Conservation (phyloP, 495 filamentous ascomycete genomes). For the Penicillium herquei region DNA sequence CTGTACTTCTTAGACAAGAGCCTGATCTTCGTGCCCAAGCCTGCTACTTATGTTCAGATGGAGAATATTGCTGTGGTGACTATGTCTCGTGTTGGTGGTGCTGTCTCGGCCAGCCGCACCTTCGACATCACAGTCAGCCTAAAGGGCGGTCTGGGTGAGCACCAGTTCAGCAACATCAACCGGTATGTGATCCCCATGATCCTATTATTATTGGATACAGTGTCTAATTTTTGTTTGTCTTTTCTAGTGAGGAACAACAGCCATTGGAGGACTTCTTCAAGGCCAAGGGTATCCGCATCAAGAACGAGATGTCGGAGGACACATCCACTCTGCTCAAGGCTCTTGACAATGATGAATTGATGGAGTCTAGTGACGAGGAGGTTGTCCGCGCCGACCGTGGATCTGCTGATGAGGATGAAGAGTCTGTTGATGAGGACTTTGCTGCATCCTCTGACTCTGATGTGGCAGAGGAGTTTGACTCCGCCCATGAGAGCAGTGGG, state of each 20-base stretch:
- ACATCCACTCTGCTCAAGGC: conserved; percentile 38
- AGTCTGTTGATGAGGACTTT: conserved; percentile 96
- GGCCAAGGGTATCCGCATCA: conserved; percentile 85
- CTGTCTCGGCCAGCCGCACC: conserved; percentile 88
- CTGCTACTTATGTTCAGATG: conserved; percentile 91
- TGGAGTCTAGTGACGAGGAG: conserved; percentile 83
- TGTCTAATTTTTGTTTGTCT: neutral
- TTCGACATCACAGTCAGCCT: conserved; percentile 93
- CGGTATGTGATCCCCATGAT: conserved; percentile 47
- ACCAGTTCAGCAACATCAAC: conserved; percentile 99
- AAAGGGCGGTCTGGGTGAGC: conserved; percentile 74
- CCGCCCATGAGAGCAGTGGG: conserved; percentile 79
- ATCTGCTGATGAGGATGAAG: conserved; percentile 92
- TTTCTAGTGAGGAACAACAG: conserved; percentile 79
- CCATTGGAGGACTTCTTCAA: conserved; percentile 96
- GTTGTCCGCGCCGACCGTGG: conserved; percentile 70
- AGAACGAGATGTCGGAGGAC: conserved; percentile 88
- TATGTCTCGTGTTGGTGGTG: conserved; percentile 93
- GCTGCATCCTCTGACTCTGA: conserved; percentile 86
- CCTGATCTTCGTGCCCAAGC: conserved; percentile 98
- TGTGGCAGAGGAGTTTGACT: conserved; percentile 95
- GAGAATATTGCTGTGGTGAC: conserved; percentile 86
- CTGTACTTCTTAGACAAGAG: conserved; percentile 97
- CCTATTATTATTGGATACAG: neutral
- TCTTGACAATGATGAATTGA: conserved; percentile 71